phyloP scores from a whole-genome alignment of 768 basidiomycete genomes.

The Trametes cinnabarina region DNA sequence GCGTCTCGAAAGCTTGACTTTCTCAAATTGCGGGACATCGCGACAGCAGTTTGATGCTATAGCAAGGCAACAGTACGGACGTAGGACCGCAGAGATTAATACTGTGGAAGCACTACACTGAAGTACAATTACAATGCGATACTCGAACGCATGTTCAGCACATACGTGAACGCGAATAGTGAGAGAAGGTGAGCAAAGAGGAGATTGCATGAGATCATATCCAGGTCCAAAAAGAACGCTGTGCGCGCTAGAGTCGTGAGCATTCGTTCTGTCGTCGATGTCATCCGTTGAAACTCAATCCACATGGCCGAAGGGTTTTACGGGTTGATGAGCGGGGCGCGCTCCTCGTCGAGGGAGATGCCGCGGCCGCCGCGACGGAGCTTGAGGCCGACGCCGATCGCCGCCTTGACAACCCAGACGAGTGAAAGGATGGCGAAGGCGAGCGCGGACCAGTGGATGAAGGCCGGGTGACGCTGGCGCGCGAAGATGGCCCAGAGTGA shows the following conservation, averaged over 20 bases:
- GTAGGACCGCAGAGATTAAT: no score
- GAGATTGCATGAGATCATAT: no score
- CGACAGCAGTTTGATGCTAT: no score
- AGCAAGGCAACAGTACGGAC: no score
- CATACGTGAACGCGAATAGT: no score
- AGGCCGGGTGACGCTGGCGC: conserved; percentile 61
- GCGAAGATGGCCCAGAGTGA: conserved; percentile 92
- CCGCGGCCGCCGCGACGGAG: conserved; percentile 40
- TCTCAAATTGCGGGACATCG: no score
- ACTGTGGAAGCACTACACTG: no score
- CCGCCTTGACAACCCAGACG: conserved; percentile 80
- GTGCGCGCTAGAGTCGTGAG: not conserved
- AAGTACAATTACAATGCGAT: no score
- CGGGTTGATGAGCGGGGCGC: conserved; percentile 70
- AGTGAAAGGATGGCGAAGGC: conserved; percentile 82
- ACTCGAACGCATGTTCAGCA: no score
- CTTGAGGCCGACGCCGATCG: conserved; percentile 51
- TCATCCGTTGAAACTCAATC: not conserved
- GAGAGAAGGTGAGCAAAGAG: no score
- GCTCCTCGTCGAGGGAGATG: conserved; percentile 82
- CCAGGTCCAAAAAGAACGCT: no score
- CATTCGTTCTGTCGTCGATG: not conserved
- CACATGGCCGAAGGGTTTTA: not conserved
- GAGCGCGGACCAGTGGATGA: conserved; percentile 90
- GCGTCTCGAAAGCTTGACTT: no score